phyloP scores from a whole-genome alignment of 2,329 filamentous ascomycete genomes.

The Macrophomina tecta region DNA sequence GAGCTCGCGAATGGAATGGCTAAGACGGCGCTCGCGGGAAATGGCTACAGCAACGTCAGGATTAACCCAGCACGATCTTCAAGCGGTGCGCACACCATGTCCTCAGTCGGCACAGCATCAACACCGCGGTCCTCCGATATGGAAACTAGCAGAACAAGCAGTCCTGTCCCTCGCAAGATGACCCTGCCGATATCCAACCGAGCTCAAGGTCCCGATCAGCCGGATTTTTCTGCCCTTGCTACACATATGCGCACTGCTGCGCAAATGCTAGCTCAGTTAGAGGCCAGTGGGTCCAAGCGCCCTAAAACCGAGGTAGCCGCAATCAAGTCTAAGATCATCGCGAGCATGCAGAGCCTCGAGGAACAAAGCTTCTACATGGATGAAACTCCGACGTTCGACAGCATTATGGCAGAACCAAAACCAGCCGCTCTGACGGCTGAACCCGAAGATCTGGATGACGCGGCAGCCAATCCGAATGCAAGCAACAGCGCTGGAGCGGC shows the following conservation, averaged over 20 bases:
- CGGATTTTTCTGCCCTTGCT: constrained; percentile 80
- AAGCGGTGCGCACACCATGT: constrained; percentile 66
- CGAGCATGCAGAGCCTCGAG: constrained; percentile 86
- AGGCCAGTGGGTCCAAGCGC: constrained; percentile 79
- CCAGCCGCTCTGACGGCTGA: constrained; percentile 57
- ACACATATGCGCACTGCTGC: constrained; percentile 88
- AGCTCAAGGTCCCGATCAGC: constrained; percentile 67
- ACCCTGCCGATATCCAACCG: constrained; percentile 62
- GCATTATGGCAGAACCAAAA: constrained; percentile 77
- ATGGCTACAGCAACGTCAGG: constrained; percentile 11
- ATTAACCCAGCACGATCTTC: constrained; percentile 54
- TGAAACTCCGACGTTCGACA: constrained; percentile 79
- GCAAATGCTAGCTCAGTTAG: constrained; percentile 84
- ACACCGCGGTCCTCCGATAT: constrained; percentile 74
- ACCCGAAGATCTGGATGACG: constrained; percentile 61
- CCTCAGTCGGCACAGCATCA: constrained; percentile 64
- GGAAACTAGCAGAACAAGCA: constrained; percentile 71
- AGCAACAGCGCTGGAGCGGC: constrained; percentile 77
- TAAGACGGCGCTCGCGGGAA: constrained; percentile 1
- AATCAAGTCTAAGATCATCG: constrained; percentile 85
- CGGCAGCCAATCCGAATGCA: constrained; percentile 53
- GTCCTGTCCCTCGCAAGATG: constrained; percentile 68
- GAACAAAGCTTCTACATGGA: constrained; percentile 83
- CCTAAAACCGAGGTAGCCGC: constrained; percentile 81
- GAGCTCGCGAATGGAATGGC: constrained; percentile 33